Conservation (phyloP, 495 filamentous ascomycete species). For the Thozetella sp. region DNA sequence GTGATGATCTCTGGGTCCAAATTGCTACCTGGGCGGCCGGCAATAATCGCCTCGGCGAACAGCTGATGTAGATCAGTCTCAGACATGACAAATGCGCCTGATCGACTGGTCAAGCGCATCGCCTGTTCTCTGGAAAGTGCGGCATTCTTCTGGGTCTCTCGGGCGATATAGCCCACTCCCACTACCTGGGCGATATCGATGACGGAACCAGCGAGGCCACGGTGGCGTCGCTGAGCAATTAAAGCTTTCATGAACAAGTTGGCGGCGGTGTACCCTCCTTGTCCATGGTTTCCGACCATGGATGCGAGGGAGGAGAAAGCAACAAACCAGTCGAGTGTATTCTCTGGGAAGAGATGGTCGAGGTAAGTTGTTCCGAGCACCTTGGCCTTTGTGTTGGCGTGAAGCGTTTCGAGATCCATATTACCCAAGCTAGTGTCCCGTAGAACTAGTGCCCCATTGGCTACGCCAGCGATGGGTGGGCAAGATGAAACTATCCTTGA, state of each 20-base stretch:
- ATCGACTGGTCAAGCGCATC: slow-evolving; percentile 37
- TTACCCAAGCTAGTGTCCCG: slow-evolving; percentile 48
- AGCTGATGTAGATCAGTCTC: slow-evolving; percentile 62
- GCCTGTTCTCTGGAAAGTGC: too few relatives aligned
- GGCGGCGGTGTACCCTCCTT: slow-evolving; percentile 57
- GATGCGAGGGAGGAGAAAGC: slow-evolving; percentile 50
- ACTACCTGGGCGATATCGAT: slow-evolving; percentile 60
- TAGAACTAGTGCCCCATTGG: slow-evolving; percentile 58
- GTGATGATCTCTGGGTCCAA: slow-evolving; percentile 34
- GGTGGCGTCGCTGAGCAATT: slow-evolving; percentile 28
- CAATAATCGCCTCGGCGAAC: slow-evolving; percentile 57
- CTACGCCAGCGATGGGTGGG: slow-evolving; percentile 45
- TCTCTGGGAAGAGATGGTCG: slow-evolving; percentile 27
- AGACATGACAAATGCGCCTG: slow-evolving; percentile 51
- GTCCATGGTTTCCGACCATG: slow-evolving; percentile 44
- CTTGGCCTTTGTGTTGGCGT: slow-evolving; percentile 43
- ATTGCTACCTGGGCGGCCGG: slow-evolving; percentile 25
- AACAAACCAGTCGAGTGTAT: slow-evolving; percentile 47
- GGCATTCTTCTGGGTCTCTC: too few relatives aligned
- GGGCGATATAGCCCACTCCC: slow-evolving; percentile 57
- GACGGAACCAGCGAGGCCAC: slow-evolving; percentile 36
- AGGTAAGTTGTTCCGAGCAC: slow-evolving; percentile 41
- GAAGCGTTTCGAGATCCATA: slow-evolving; percentile 41
- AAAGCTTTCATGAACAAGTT: slow-evolving; percentile 58
- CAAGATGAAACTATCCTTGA: too few relatives aligned